Percentiles rank a stretch among this genome's conserved stretches.
Evolutionary conservation across 2,329 filamentous ascomycete genomes (phyloP).

Genomic region (Aspergillus pseudonomiae): DNA sequence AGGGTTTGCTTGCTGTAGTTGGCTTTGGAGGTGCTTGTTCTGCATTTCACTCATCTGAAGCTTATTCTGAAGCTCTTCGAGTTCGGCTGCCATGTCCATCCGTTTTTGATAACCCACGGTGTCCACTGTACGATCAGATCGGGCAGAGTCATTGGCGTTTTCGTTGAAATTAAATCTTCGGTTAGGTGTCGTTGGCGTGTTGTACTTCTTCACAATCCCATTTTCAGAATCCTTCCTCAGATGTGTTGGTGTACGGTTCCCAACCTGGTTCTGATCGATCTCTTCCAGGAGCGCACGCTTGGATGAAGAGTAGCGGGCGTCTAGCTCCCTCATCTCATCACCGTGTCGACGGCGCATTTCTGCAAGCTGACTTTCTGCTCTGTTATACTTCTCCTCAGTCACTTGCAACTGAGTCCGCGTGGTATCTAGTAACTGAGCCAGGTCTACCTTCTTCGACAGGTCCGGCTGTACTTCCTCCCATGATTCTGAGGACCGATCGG

Average conservation of each 20-base stretch:
- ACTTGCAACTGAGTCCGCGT: slow-evolving; percentile 86
- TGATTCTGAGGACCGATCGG: slow-evolving; percentile 64
- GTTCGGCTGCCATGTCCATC: slow-evolving; percentile 86
- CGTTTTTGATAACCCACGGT: slow-evolving; percentile 81
- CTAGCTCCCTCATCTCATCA: slow-evolving; percentile 69
- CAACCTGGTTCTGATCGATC: slow-evolving; percentile 78
- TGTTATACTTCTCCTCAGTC: slow-evolving; percentile 76
- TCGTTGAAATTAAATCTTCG: slow-evolving; percentile 70
- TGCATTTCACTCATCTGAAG: slow-evolving; percentile 94
- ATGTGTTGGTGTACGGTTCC: slow-evolving; percentile 73
- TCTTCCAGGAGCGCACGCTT: slow-evolving; percentile 81
- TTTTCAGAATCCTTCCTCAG: slow-evolving; percentile 64
- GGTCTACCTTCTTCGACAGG: slow-evolving; percentile 68
- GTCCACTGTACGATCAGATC: slow-evolving; percentile 84
- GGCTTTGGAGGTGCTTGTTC: slow-evolving; percentile 86
- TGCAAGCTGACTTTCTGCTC: slow-evolving; percentile 79
- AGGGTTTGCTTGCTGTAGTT: slow-evolving; percentile 72
- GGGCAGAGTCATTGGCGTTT: slow-evolving; percentile 70
- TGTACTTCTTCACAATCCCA: slow-evolving; percentile 61
- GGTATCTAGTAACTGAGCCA: slow-evolving; percentile 83
- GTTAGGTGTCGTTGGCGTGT: slow-evolving; percentile 76
- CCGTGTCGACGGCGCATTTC: slow-evolving; percentile 75
- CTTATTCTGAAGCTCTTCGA: slow-evolving; percentile 92
- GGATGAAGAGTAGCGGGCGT: slow-evolving; percentile 63
- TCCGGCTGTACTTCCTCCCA: slow-evolving; percentile 72